These are phyloP conservation scores for Mycena rosella DNA, from an alignment of 768 basidiomycete species.

Conservation along the genomic window DNA sequence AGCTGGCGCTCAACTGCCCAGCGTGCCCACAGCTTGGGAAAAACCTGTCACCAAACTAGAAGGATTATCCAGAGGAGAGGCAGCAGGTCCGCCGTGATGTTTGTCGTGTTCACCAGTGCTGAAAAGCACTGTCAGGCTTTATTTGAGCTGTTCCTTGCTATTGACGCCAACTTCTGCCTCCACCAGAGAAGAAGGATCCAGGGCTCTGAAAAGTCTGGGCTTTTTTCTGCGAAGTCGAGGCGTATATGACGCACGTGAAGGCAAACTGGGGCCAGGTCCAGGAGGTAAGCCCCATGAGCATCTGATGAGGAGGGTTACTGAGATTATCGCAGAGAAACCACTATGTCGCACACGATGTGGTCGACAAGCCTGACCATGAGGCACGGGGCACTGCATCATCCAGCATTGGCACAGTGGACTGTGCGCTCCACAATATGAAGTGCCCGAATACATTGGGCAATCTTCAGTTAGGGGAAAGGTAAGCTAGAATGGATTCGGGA, in stretches of 20 bases:
- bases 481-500: background rate
- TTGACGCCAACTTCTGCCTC: slow-evolving; percentile 43
- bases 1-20: slow-evolving; percentile 43
- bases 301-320: background rate
- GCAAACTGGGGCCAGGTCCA: slow-evolving; percentile 6
- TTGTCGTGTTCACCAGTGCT: background rate
- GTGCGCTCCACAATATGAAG: background rate
- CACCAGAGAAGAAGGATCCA: slow-evolving; percentile 30
- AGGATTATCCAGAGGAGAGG: slow-evolving; percentile 22
- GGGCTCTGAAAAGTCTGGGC: slow-evolving; percentile 31
- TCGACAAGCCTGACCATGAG: background rate
- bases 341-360: background rate
- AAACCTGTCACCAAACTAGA: slow-evolving; percentile 42
- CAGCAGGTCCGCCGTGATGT: background rate
- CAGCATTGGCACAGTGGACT: background rate
- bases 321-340: background rate
- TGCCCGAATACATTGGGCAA: background rate
- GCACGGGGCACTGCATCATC: background rate
- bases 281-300: background rate
- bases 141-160: slow-evolving; percentile 31
- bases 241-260: slow-evolving; percentile 22
- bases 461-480: background rate
- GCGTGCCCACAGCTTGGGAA: slow-evolving; percentile 44
- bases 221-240: slow-evolving; percentile 27
- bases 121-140: slow-evolving; percentile 27